Evolutionary conservation across 495 filamentous ascomycete species (phyloP), one percentile per base, ranked within the genome.

Genomic region (Jackrogersella minutella): DNA sequence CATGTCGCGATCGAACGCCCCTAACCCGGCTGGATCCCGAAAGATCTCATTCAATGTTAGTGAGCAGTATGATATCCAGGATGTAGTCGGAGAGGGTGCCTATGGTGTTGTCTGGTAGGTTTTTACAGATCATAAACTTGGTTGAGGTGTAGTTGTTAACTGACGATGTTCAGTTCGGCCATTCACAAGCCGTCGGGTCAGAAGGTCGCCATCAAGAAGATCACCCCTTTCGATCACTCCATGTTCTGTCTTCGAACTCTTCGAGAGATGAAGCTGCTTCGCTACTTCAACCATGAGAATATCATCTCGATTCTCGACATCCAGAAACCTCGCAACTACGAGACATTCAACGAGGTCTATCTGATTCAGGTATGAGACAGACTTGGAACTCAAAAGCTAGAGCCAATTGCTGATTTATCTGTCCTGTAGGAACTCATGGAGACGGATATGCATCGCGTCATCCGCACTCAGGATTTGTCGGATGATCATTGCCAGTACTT

Each of bases 11-110:
- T 62, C 78, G 24, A 77, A 69, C 64, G 58, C 75, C 5, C 75
- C 79, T 22, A 82, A 80, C 67, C 76, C 79, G 31, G 71, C 78
- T 44, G 84, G 83, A 64, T 97, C 95, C 72, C 86, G 96, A 63
- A 99, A 98, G 87, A 99, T 99, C 76, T 97, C 93, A 41, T 99
- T 99, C 87, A 99, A 99, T 73, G 96, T 99, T 40, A 97, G 93
- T 68, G 96, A 99, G 74, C 96, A 99, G 79, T 99, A 99, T 77
- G 96, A 98, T 70, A 98, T 99, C 64, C 93, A 97, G 75, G 96
- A 99, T 87, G 96, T 99, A 36, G 96, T 99, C 46, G 96, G 96
- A 56, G 96, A 99, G 78, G 96, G 96, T 69, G 96, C 96, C 64
- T 99, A 99, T 73, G 96, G 96, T 73, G 96, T 99, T 68, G 96